Base-by-base conservation (phyloP, 2,329 filamentous ascomycete species). In the Fusarium neocosmosporiellum region DNA sequence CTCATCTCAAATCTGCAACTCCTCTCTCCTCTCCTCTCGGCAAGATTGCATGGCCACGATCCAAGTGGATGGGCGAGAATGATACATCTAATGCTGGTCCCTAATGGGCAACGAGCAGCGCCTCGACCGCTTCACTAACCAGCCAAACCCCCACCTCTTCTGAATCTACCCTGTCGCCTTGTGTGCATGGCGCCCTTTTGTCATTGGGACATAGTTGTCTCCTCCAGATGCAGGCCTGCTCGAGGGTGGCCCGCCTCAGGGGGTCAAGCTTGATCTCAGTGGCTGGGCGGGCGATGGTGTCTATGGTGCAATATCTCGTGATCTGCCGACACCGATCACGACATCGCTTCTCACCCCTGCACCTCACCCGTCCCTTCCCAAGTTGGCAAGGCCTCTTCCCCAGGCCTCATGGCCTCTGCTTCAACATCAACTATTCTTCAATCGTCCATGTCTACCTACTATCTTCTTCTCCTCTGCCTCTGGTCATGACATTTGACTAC, bases 231-330 rank as follows among this genome's bases (percentile, higher is more conserved):
- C 70, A 70, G 57, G 72, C 66, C 73, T 66, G 59, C 57, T 65
- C 59, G 33, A 69, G 76, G 70, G 74, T 77, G 76, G 74, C 72
- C 68, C 67, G 66, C 60, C 54, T 50, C 39, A 66, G 64, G 64
- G 58, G 58, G 57, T 50, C 27, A 67, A 66, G 61, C 67, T 70
- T 65, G 71, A 68, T 77, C 66, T 75, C 71, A 78, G 67, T 78
- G 73, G 72, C 70, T 70, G 67, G 63, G 67, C 83, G 82, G 83
- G 84, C 3, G 86, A 85, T 85, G 80, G 79, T 75, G 79, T 75
- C 81, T 84, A 90, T 90, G 87, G 85, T 87, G 88, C 87, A 86
- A 90, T 90, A 87, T 81, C 88, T 84, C 88, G 88, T 89, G 88
- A 90, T 85, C 82, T 84, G 67, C 74, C 70, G 67, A 59, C 58